Evolutionary conservation across 306 rosid species (phyloP).

Genomic region (Mimosa pudica): DNA sequence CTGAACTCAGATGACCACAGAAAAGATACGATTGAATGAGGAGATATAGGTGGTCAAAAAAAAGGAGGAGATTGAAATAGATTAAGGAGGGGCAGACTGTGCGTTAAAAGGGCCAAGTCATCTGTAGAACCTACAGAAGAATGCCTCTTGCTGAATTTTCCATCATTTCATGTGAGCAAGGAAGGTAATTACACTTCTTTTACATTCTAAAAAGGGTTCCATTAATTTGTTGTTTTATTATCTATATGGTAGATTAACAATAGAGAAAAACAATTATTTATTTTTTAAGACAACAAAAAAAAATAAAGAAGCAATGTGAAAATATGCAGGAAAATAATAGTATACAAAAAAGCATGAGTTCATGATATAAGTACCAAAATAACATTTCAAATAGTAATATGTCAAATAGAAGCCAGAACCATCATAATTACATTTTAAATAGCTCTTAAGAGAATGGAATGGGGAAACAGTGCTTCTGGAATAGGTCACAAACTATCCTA

Average conservation of each 20-base stretch:
- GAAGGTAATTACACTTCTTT: background rate
- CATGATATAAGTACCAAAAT: background rate
- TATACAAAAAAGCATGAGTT: background rate
- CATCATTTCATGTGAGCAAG: background rate
- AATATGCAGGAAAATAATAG: background rate
- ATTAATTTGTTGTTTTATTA: background rate
- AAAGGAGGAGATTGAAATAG: background rate
- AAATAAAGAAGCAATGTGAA: background rate
- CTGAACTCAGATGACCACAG: background rate
- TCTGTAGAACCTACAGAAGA: slow-evolving; percentile 13
- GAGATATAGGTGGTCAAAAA: no score
- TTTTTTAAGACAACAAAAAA: background rate
- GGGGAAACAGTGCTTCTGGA: background rate
- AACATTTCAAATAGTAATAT: background rate
- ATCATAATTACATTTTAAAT: background rate
- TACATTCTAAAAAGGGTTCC: background rate
- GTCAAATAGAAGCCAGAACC: background rate
- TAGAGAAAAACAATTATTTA: background rate
- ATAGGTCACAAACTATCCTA: background rate
- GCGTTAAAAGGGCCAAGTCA: background rate
- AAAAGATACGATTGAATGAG: no score
- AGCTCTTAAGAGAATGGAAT: background rate
- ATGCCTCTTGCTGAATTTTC: background rate
- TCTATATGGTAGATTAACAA: background rate
- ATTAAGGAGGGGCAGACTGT: background rate